phyloP scores from a whole-genome alignment of 139 green algal genomes.

The Chlamydomonas urium region DNA sequence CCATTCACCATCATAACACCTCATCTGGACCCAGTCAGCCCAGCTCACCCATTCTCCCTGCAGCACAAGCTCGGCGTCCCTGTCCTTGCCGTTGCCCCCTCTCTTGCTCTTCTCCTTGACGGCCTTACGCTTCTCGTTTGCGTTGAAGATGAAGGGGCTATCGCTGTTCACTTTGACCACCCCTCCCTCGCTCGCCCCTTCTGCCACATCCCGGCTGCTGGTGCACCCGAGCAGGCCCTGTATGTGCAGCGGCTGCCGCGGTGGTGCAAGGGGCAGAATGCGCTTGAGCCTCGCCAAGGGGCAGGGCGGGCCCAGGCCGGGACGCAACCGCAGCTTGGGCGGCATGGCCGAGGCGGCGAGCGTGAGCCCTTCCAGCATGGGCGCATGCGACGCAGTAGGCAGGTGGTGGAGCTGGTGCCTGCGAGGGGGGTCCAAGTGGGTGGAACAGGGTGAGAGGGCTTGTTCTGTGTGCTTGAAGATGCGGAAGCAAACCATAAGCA shows the following conservation, averaged over 20 bases:
- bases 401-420: conserved; percentile 44
- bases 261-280: conserved; percentile 10
- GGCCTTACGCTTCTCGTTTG: conserved; percentile 42
- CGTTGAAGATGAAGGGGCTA: conserved; percentile 71
- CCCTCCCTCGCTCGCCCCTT: neutral
- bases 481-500: too few species aligned
- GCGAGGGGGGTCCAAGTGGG: neutral
- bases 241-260: conserved; percentile 13
- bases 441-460: too few species aligned
- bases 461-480: too few species aligned
- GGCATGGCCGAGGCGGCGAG: neutral
- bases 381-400: conserved; percentile 37
- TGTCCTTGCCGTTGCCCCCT: neutral
- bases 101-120: neutral
- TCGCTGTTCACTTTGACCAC: neutral
- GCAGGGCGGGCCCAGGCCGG: neutral
- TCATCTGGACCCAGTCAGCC: neutral
- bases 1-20: too few species aligned
- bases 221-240: neutral
- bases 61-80: neutral
- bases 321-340: neutral
- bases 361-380: conserved; percentile 50
- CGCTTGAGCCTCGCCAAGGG: conserved; percentile 21
- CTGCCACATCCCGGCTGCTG: neutral
- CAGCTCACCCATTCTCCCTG: conserved; percentile 30